Base-by-base conservation (phyloP, 805 yeast genomes). In the Naumovozyma baii region DNA sequence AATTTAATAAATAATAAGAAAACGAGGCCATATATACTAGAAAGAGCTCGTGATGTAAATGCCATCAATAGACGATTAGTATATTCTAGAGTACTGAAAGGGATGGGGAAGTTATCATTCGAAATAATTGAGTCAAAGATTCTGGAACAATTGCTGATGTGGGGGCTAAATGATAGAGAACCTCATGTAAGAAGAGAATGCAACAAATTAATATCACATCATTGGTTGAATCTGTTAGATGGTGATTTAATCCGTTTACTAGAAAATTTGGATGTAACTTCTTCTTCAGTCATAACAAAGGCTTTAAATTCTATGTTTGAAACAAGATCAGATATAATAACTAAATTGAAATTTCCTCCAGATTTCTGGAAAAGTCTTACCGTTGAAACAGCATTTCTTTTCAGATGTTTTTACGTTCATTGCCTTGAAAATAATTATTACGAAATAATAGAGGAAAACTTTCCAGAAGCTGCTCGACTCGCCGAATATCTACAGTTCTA, bases 91-190 rank as follows among this genome's bases (percentile, higher is more conserved):
- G 67, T 83, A 2, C 60, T 86, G 38, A 78, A 78, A 42, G 80
- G 76, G 22, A 64, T 86, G 48, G 83, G 82, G 4, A 82, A 76
- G 45, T 73, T 80, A 46, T 64, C 78, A 29, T 63, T 66, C 17
- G 47, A 41, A 9, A 41, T 47, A 14, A 19, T 59, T 2, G 54
- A 54, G 29, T 53, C 64, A 8, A 65, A 66, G 5, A 66, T 73
- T 25, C 66, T 95, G 32, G 90, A 83, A 41, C 70, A 73, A 39
- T 57, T 92, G 18, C 66, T 92, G 16, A 68, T 70, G 33, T 83
- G 95, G 86, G 97, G 98, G 3, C 68, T 90, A 37, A 77, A 76
- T 45, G 98, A 90, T 60, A 74, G 96, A 48, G 96, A 88, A 47
- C 76, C 70, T 3, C 49, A 68, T 4, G 96, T 92, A 1, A 66